Conservation (phyloP, 306 rosid genomes). For the Alnus rubra region DNA sequence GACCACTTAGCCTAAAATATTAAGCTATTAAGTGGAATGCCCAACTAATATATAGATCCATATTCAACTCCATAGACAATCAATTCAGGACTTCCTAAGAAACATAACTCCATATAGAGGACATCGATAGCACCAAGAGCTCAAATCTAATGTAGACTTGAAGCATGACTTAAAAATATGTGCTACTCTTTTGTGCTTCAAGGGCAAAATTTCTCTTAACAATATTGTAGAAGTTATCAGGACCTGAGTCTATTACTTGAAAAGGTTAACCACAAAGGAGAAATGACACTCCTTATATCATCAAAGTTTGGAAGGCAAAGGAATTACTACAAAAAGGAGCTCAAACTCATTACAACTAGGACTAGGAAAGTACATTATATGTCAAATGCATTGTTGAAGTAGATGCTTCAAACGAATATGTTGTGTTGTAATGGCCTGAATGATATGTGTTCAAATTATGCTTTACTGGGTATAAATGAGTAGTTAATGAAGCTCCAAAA, state of each 20-base stretch:
- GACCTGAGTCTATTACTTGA: background rate
- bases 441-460: background rate
- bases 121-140: background rate
- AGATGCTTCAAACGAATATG: background rate
- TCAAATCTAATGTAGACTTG: slow-evolving; percentile 1
- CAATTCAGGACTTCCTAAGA: background rate
- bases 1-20: background rate
- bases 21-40: background rate
- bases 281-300: background rate
- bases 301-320: background rate
- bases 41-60: background rate
- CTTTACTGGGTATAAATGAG: background rate
- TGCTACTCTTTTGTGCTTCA: background rate
- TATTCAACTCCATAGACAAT: background rate
- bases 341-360: background rate
- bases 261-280: background rate
- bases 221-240: background rate
- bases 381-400: background rate
- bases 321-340: background rate
- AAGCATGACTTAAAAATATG: background rate
- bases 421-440: background rate
- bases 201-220: background rate
- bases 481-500: background rate
- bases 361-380: background rate
- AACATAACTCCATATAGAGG: background rate